Percentiles rank a stretch among this genome's conserved stretches.
Evolutionary conservation across 1,284 basidiomycete species (phyloP).

Genomic region (Coriolopsis trogii): DNA sequence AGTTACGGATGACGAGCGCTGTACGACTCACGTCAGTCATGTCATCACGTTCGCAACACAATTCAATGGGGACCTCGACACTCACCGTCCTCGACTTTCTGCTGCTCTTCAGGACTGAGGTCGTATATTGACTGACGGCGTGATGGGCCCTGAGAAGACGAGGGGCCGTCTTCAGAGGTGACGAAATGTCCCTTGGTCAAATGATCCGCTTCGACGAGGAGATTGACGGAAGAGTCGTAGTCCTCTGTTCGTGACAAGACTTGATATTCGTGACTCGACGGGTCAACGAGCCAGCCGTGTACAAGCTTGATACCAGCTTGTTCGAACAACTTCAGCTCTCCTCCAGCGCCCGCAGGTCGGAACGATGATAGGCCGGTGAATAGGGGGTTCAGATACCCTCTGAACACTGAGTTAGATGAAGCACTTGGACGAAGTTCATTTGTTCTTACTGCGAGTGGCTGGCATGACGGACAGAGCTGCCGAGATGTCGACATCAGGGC

Average conservation of each 20-base stretch:
- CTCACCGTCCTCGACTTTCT: conserved; percentile 70
- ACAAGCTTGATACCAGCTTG: conserved; percentile 80
- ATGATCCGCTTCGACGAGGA: conserved; percentile 79
- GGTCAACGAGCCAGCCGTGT: conserved; percentile 93
- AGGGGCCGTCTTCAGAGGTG: conserved; percentile 33
- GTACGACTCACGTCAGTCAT: conserved; percentile 48
- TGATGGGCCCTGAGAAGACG: conserved; percentile 10
- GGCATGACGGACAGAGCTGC: conserved; percentile 84
- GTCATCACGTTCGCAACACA: background rate
- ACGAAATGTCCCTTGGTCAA: conserved; percentile 67
- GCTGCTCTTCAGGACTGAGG: conserved; percentile 51
- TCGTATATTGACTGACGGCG: conserved; percentile 24
- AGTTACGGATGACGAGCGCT: conserved; percentile 73
- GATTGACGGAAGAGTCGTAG: conserved; percentile 71
- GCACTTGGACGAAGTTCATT: background rate
- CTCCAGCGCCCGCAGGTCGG: conserved; percentile 59
- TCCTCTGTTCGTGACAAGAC: conserved; percentile 58
- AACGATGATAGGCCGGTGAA: conserved; percentile 75
- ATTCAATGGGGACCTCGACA: conserved; percentile 30
- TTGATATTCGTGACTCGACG: conserved; percentile 59
- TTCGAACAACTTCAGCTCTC: conserved; percentile 85
- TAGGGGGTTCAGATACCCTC: conserved; percentile 83
- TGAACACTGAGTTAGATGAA: conserved; percentile 31
- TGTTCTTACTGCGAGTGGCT: conserved; percentile 69
- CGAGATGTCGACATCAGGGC: conserved; percentile 68